Conservation (phyloP, 108 stramenopile species). For the Skeletonema costatum region DNA sequence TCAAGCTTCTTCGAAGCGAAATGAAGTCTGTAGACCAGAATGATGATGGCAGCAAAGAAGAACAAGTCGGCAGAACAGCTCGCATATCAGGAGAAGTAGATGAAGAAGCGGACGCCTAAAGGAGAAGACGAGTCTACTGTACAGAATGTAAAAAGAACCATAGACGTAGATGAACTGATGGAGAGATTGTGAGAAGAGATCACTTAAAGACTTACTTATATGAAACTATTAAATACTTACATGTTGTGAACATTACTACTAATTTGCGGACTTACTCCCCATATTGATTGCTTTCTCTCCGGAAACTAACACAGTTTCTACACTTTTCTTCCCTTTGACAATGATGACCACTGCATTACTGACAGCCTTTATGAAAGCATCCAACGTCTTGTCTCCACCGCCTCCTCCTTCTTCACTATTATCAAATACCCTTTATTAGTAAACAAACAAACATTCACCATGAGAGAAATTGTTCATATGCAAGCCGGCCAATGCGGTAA, state of each 20-base stretch:
- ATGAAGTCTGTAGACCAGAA: not conserved
- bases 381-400: not conserved
- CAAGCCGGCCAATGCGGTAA: constrained; percentile 98
- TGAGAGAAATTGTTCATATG: constrained; percentile 98
- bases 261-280: too few species aligned
- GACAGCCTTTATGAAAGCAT: constrained; percentile 9
- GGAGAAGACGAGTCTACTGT: too few species aligned
- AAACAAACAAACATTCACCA: constrained; percentile 44
- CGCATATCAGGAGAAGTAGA: not conserved
- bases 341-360: not conserved
- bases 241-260: too few species aligned
- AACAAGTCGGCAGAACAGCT: not conserved
- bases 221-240: too few species aligned
- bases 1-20: not conserved
- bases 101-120: too few species aligned
- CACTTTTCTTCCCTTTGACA: not conserved
- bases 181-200: too few species aligned
- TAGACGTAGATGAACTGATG: not conserved
- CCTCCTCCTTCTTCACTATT: constrained; percentile 11
- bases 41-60: not conserved
- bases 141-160: too few species aligned
- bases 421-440: constrained; percentile 45
- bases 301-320: not conserved
- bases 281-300: too few species aligned
- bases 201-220: too few species aligned